Evolutionary conservation across 805 yeast species (phyloP).

Genomic region (Candida loeiensis): DNA sequence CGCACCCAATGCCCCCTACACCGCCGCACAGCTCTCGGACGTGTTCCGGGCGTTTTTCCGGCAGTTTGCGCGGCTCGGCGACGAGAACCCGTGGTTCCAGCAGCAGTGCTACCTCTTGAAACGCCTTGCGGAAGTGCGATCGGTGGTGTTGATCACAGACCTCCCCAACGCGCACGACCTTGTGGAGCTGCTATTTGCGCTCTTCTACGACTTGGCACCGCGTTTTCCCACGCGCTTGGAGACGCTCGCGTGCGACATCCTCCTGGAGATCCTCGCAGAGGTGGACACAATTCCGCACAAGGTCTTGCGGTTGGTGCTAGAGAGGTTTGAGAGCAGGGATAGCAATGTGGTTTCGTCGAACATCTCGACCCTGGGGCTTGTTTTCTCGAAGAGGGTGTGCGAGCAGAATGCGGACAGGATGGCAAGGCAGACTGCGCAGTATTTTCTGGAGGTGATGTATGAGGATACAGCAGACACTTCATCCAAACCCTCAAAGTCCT

Average conservation of each 20-base stretch:
- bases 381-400: slow-evolving; percentile 64
- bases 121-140: slow-evolving; percentile 68
- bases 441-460: slow-evolving; percentile 71
- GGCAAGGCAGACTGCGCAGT: slow-evolving; percentile 72
- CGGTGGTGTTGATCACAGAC: slow-evolving; percentile 71
- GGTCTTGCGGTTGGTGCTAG: slow-evolving; percentile 61
- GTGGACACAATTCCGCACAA: slow-evolving; percentile 58
- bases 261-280: slow-evolving; percentile 72
- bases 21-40: slow-evolving; percentile 55
- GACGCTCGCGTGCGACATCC: slow-evolving; percentile 63
- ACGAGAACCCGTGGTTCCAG: slow-evolving; percentile 54
- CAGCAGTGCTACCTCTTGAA: slow-evolving; percentile 66
- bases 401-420: slow-evolving; percentile 67
- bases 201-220: slow-evolving; percentile 53
- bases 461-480: too few relatives aligned
- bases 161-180: slow-evolving; percentile 58
- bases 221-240: slow-evolving; percentile 53
- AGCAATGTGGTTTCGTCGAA: slow-evolving; percentile 20
- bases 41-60: slow-evolving; percentile 64
- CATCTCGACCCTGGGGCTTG: slow-evolving; percentile 54
- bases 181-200: slow-evolving; percentile 53
- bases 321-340: slow-evolving; percentile 47
- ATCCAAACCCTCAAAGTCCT: too few relatives aligned
- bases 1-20: slow-evolving; percentile 91
- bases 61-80: slow-evolving; percentile 56